Conservation (phyloP, 768 basidiomycete genomes). For the Boletus sp. region DNA sequence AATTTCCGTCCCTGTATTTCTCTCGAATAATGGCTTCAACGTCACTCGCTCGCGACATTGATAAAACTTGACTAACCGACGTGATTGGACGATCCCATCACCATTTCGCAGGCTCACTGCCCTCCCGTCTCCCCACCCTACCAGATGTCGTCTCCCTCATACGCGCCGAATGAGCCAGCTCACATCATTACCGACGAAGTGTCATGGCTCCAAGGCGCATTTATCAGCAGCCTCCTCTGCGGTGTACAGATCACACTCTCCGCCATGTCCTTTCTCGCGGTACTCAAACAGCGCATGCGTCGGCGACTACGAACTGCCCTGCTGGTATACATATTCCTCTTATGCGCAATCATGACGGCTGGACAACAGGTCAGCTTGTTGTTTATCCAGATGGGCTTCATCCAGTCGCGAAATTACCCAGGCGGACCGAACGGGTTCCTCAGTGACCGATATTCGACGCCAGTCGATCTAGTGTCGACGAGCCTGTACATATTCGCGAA, state of each 20-base stretch:
- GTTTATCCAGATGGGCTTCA: conserved; percentile 19
- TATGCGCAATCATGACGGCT: conserved; percentile 16
- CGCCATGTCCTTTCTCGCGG: conserved; percentile 16
- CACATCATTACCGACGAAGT: conserved; percentile 5
- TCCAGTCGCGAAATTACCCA: conserved; percentile 6
- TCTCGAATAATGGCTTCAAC: neutral
- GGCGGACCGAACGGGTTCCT: conserved; percentile 17
- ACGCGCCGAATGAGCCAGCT: neutral
- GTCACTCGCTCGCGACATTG: neutral
- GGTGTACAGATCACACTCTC: conserved; percentile 21
- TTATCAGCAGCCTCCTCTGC: conserved; percentile 20
- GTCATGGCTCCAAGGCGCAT: conserved; percentile 24
- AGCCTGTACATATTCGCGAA: conserved; percentile 15
- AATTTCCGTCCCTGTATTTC: neutral
- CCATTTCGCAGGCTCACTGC: conserved; percentile 4
- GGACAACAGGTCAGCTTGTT: conserved; percentile 11
- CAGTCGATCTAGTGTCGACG: conserved; percentile 4
- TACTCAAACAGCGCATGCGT: conserved; percentile 12
- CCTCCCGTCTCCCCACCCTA: neutral
- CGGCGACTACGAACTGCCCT: conserved; percentile 12
- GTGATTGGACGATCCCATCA: neutral
- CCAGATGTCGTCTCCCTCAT: conserved; percentile 7
- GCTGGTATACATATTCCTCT: conserved; percentile 12
- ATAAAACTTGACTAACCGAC: conserved; percentile 1
- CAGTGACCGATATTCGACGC: neutral